Evolutionary conservation across 495 filamentous ascomycete genomes (phyloP).

Genomic region (Physcia stellaris): DNA sequence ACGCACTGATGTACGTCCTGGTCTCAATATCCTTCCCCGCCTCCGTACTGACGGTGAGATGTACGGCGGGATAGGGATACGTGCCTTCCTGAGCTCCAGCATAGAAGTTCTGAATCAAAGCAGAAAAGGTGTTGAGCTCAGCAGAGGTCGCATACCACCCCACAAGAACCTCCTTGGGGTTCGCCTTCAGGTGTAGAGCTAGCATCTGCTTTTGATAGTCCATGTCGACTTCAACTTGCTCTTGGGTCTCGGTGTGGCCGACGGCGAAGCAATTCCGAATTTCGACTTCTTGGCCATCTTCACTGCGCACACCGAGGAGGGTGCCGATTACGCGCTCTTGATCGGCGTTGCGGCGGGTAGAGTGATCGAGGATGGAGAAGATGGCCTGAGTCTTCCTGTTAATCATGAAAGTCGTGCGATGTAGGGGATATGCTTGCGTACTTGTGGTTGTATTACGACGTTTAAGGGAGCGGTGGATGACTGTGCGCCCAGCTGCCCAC

Average conservation of each 20-base stretch:
- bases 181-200: slow-evolving; percentile 78
- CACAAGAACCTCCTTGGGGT: slow-evolving; percentile 84
- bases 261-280: slow-evolving; percentile 94
- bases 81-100: slow-evolving; percentile 91
- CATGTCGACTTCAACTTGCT: slow-evolving; percentile 99
- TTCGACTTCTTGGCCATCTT: slow-evolving; percentile 92
- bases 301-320: slow-evolving; percentile 76
- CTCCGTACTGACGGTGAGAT: slow-evolving; percentile 84
- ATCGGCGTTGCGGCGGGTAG: slow-evolving; percentile 73
- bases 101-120: slow-evolving; percentile 99
- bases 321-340: slow-evolving; percentile 94
- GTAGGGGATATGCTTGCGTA: no score
- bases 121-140: slow-evolving; percentile 94
- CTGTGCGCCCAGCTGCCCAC: slow-evolving; percentile 61
- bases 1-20: slow-evolving; percentile 82
- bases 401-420: background rate
- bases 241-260: slow-evolving; percentile 91
- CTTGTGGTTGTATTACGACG: slow-evolving; percentile 91
- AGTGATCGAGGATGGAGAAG: slow-evolving; percentile 95
- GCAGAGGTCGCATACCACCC: slow-evolving; percentile 96
- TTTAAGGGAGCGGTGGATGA: slow-evolving; percentile 77
- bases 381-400: slow-evolving; percentile 49
- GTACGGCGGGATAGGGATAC: slow-evolving; percentile 88
- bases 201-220: slow-evolving; percentile 99
- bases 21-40: slow-evolving; percentile 74